Conservation (phyloP, 1,284 basidiomycete genomes). For the Tetrapyrgos nigripes region DNA sequence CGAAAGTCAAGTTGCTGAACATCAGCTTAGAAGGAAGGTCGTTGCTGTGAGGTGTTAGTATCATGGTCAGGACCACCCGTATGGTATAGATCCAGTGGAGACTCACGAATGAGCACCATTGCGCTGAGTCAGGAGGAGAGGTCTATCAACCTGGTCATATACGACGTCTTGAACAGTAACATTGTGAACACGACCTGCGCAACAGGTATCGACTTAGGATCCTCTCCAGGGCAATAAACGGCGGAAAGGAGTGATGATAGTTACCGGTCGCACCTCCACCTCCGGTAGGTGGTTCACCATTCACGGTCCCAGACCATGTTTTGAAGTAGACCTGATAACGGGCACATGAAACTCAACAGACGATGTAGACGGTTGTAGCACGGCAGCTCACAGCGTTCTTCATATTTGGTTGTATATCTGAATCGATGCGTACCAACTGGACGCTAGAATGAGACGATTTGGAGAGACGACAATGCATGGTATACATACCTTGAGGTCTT, state of each 20-base stretch:
- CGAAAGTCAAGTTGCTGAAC: slow-evolving; percentile 55
- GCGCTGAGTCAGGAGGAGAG: slow-evolving; percentile 59
- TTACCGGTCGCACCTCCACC: slow-evolving; percentile 57
- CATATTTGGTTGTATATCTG: slow-evolving; percentile 62
- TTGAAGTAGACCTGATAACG: slow-evolving; percentile 67
- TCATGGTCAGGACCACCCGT: neutral
- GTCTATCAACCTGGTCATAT: slow-evolving; percentile 52
- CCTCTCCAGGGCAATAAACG: neutral
- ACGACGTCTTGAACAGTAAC: slow-evolving; percentile 53
- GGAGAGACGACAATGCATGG: neutral
- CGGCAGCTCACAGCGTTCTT: slow-evolving; percentile 46
- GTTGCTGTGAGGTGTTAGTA: slow-evolving; percentile 37
- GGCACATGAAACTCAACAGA: neutral
- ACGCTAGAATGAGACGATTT: neutral
- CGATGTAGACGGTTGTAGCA: neutral
- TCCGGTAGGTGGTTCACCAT: slow-evolving; percentile 65
- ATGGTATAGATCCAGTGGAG: neutral
- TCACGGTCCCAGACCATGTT: slow-evolving; percentile 62
- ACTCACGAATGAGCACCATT: slow-evolving; percentile 57
- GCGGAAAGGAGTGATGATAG: too few relatives aligned
- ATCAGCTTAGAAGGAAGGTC: slow-evolving; percentile 56
- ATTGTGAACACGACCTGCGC: slow-evolving; percentile 55
- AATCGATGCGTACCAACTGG: slow-evolving; percentile 53
- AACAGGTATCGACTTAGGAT: too few relatives aligned
- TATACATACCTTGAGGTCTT: slow-evolving; percentile 50